Evolutionary conservation across 75 land plant genomes (phyloP).

Genomic region (Isoetes taiwanensis): DNA sequence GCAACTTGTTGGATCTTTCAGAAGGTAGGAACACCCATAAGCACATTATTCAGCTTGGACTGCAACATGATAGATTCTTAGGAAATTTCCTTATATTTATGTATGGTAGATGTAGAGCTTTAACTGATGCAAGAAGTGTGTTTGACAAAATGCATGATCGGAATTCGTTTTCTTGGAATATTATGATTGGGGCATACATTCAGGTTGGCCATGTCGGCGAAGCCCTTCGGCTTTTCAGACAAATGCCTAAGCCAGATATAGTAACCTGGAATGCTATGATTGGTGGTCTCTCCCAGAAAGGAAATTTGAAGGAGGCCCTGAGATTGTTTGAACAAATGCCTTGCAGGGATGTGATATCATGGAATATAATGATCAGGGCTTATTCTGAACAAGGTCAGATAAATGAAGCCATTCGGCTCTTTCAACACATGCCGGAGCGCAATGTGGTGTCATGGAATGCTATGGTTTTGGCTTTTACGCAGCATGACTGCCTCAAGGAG

Average conservation of each 20-base stretch:
- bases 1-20: no score
- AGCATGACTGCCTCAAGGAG: not conserved
- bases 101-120: not conserved
- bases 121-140: not conserved
- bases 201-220: not conserved
- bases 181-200: not conserved
- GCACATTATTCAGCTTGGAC: not conserved
- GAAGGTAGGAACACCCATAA: not conserved
- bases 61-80: not conserved
- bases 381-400: slow-evolving; percentile 20
- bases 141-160: not conserved
- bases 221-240: not conserved
- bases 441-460: slow-evolving; percentile 8
- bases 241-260: no score
- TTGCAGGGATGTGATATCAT: slow-evolving; percentile 24
- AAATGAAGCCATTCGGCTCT: not conserved
- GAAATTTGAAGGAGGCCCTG: slow-evolving; percentile 23
- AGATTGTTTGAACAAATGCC: slow-evolving; percentile 28
- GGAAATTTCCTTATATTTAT: not conserved
- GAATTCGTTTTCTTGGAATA: not conserved
- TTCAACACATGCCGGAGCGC: not conserved
- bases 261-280: no score
- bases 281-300: no score
- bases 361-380: slow-evolving; percentile 15
- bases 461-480: not conserved